Conservation (phyloP, 345 rosid genomes). For the Heritiera littoralis region DNA sequence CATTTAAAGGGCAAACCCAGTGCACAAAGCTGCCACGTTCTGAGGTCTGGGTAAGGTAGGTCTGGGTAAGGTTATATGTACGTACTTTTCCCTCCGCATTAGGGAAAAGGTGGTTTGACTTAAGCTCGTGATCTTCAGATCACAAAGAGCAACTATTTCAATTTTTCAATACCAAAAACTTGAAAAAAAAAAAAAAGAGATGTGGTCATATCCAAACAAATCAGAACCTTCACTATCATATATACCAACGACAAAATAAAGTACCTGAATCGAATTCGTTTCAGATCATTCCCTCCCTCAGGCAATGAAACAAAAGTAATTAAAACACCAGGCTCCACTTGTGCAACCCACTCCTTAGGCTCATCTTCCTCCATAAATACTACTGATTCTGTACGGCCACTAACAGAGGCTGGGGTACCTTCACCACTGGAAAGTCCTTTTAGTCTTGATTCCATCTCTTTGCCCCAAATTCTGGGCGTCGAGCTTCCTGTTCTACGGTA, state of each 20-base stretch:
- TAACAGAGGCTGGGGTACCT: constrained; percentile 80
- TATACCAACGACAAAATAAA: constrained; percentile 9
- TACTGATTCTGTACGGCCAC: constrained; percentile 78
- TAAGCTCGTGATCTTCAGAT: too few relatives aligned
- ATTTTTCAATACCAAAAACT: too few relatives aligned
- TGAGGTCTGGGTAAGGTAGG: too few relatives aligned
- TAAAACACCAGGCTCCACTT: constrained; percentile 98
- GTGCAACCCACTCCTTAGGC: constrained; percentile 98
- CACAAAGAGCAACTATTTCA: too few relatives aligned
- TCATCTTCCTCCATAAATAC: constrained; percentile 88
- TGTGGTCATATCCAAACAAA: constrained; percentile 18
- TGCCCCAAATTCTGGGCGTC: constrained; percentile 67
- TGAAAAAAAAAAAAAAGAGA: not conserved
- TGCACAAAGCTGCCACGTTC: too few relatives aligned
- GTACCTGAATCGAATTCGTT: constrained; percentile 95
- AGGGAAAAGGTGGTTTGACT: too few relatives aligned
- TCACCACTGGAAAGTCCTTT: constrained; percentile 90
- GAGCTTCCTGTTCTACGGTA: constrained; percentile 72
- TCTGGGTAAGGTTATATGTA: too few relatives aligned
- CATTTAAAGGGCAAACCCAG: not conserved
- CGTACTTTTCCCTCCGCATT: too few relatives aligned
- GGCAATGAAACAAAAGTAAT: constrained; percentile 88
- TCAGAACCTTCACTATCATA: constrained; percentile 20
- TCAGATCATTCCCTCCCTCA: constrained; percentile 92
- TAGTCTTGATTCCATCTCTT: constrained; percentile 77